Evolutionary conservation across 1,284 basidiomycete genomes (phyloP), one percentile per base, ranked within the genome.

Genomic region (Heterobasidion occidentale): DNA sequence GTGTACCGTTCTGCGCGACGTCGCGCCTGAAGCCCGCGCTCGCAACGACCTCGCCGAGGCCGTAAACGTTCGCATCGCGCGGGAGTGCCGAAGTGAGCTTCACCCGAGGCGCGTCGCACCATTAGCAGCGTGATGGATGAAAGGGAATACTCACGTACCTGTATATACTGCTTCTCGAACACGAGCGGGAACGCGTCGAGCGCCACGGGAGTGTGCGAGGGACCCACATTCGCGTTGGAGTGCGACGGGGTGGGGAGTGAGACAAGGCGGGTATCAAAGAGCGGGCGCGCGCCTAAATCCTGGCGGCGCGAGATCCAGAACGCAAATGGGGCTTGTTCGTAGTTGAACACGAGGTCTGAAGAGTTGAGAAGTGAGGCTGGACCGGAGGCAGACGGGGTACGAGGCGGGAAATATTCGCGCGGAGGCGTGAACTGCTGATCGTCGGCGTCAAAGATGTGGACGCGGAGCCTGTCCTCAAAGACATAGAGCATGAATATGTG

Each of bases 261-360:
- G 0, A 72, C 60, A 14, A 74, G 64, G 35, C 88, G 78, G 1
- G 89, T 92, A 65, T 93, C 89, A 64, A 92, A 93, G 46, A 92
- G 69, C 34, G 87, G 83, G 48, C 69, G 65, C 9, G 74, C 76
- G 19, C 77, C 69, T 7, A 82, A 82, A 35, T 81, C 74, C 9
- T 80, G 80, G 48, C 81, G 77, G 51, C 88, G 79, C 3, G 82
- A 84, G 60, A 90, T 82, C 88, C 89, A 92, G 68, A 90, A 92
- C 2, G 83, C 81, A 65, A 92, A 92, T 0, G 87, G 86, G 0
- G 75, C 74, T 1, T 77, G 35, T 0, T 83, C 74, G 64, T 86
- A 84, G 63, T 90, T 83, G 74, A 92, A 92, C 2, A 79, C 67
- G 9, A 88, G 72, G 61, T 88, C 84, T 0, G 79, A 81, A 1